Conservation (phyloP, 129 eudicot genomes). For the Tagetes patula region DNA sequence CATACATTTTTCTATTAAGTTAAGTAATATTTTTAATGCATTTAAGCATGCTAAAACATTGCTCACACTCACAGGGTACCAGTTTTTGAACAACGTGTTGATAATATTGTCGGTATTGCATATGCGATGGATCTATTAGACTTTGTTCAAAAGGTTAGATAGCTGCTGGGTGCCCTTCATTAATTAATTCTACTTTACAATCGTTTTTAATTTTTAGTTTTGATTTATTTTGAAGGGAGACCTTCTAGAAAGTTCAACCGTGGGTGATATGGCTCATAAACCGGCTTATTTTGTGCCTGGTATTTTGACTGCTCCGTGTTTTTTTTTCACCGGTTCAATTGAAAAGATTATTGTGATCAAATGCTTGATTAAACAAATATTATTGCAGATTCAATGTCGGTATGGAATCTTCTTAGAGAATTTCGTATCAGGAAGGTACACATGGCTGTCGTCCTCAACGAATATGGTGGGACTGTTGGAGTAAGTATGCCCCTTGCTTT, state of each 20-base stretch:
- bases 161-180: background rate
- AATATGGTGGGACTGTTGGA: constrained; percentile 98
- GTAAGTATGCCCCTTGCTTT: constrained; percentile 47
- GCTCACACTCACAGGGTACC: constrained; percentile 63
- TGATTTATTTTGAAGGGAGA: constrained; percentile 86
- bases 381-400: constrained; percentile 94
- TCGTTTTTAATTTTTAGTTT: constrained; percentile 34
- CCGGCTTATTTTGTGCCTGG: constrained; percentile 98
- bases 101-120: constrained; percentile 94
- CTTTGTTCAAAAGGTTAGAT: constrained; percentile 76
- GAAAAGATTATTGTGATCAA: background rate
- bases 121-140: constrained; percentile 99
- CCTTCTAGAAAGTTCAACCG: constrained; percentile 73
- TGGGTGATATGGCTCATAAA: constrained; percentile 92
- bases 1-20: background rate
- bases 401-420: constrained; percentile 99
- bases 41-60: constrained; percentile 26
- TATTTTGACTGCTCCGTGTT: constrained; percentile 23
- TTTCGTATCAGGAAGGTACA: constrained; percentile 98
- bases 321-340: constrained; percentile 3
- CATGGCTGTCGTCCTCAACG: constrained; percentile 97
- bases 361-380: background rate
- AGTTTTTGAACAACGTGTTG: constrained; percentile 95
- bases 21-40: background rate
- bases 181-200: constrained; percentile 16